A percentile compares a stretch with the other conserved stretches of the same genome.
phyloP scores from a whole-genome alignment of 371 early-diverging fungal species.

The Nosema muscidifuracis region DNA sequence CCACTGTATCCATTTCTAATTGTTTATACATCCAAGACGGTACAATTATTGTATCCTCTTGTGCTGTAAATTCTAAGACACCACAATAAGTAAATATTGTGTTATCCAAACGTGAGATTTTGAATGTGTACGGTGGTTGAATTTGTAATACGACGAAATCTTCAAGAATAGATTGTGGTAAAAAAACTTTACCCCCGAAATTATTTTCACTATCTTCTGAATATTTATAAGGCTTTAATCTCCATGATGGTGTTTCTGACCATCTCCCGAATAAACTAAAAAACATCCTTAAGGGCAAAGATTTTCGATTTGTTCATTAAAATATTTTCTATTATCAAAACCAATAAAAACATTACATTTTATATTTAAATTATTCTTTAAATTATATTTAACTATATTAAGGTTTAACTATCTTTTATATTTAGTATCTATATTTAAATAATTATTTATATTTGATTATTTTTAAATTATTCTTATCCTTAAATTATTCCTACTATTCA shows the following conservation, averaged over 20 bases:
- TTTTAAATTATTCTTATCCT: too few species aligned
- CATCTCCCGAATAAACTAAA: slow-evolving; percentile 43
- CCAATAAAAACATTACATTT: too few species aligned
- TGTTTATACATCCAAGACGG: slow-evolving; percentile 97
- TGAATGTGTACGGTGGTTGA: slow-evolving; percentile 62
- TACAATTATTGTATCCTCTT: slow-evolving; percentile 83
- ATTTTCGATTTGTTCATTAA: neutral
- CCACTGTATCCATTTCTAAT: slow-evolving; percentile 69
- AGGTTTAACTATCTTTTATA: too few species aligned
- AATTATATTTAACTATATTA: too few species aligned
- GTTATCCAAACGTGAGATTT: slow-evolving; percentile 55
- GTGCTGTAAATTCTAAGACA: slow-evolving; percentile 94
- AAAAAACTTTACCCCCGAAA: slow-evolving; percentile 60
- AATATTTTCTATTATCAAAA: neutral
- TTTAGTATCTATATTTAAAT: too few species aligned
- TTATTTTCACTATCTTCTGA: slow-evolving; percentile 48
- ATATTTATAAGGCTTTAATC: slow-evolving; percentile 53
- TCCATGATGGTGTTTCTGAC: slow-evolving; percentile 44
- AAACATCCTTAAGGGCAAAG: slow-evolving; percentile 40
- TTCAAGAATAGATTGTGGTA: slow-evolving; percentile 57
- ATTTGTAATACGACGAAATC: slow-evolving; percentile 55
- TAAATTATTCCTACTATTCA: too few species aligned
- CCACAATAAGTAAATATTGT: slow-evolving; percentile 73
- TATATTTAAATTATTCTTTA: too few species aligned
- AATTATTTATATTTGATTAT: too few species aligned